Evolutionary conservation across 257 asterid species (phyloP).

Genomic region (Ophiorrhiza pumila): DNA sequence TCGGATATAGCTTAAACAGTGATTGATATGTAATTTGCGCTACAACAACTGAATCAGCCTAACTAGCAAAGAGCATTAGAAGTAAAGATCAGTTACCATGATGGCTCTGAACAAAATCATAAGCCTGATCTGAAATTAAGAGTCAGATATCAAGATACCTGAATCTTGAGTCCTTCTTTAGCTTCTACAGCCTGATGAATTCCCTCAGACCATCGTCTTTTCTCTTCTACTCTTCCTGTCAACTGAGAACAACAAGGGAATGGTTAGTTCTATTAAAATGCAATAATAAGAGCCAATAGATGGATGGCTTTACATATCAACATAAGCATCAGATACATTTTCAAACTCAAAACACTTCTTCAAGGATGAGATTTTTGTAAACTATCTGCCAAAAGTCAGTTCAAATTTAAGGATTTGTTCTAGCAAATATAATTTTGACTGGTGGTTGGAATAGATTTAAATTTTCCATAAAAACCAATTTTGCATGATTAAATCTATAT

Average conservation of each 20-base stretch:
- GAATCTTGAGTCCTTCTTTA: conserved; percentile 86
- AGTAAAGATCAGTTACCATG: conserved; percentile 5
- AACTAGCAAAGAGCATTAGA: conserved; percentile 24
- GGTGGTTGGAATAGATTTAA: background rate
- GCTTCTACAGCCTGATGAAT: conserved; percentile 99
- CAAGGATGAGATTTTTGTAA: background rate
- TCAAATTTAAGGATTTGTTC: background rate
- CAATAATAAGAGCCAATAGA: background rate
- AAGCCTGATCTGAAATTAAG: conserved; percentile 10
- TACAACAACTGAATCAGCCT: conserved; percentile 96
- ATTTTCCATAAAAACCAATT: background rate
- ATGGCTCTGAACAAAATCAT: background rate
- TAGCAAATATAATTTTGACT: background rate
- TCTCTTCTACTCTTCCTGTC: conserved; percentile 98
- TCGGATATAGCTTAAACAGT: conserved; percentile 87
- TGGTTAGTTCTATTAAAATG: background rate
- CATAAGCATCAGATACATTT: background rate
- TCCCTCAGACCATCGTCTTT: conserved; percentile 96
- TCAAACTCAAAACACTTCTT: background rate
- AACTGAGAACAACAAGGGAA: conserved; percentile 41
- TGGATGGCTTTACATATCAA: background rate
- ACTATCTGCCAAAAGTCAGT: background rate
- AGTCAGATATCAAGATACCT: conserved; percentile 42
- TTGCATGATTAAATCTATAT: background rate
- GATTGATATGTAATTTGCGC: conserved; percentile 99